phyloP scores from a whole-genome alignment of 805 yeast genomes.

The Candida ipomoeae region DNA sequence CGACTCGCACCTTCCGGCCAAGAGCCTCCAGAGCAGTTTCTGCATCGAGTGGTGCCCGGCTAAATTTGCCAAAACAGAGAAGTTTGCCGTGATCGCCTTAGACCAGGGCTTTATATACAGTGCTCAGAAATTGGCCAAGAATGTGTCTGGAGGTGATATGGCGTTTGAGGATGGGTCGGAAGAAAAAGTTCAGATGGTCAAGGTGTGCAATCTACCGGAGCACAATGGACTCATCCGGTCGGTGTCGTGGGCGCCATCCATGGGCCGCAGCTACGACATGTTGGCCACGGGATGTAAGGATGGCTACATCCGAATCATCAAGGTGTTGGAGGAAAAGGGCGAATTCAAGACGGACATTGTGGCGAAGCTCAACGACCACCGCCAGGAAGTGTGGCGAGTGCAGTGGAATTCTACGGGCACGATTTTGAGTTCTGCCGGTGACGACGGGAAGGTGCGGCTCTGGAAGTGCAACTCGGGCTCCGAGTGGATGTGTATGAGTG shows the following conservation, averaged over 20 bases:
- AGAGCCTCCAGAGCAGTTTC: constrained; percentile 79
- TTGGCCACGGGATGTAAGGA: constrained; percentile 96
- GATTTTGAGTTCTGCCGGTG: constrained; percentile 88
- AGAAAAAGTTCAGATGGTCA: constrained; percentile 38
- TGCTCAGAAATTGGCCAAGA: constrained; percentile 1
- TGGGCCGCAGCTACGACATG: constrained; percentile 84
- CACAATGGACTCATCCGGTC: constrained; percentile 84
- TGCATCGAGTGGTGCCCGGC: constrained; percentile 90
- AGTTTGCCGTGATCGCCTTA: constrained; percentile 75
- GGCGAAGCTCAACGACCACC: constrained; percentile 70
- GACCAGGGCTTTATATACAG: constrained; percentile 82
- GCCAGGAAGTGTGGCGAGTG: constrained; percentile 93
- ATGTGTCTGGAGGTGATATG: background rate
- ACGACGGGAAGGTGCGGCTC: constrained; percentile 84
- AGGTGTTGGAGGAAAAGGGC: constrained; percentile 47
- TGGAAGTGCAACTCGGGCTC: constrained; percentile 88
- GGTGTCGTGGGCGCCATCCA: constrained; percentile 94
- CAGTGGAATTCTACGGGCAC: constrained; percentile 95
- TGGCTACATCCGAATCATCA: constrained; percentile 84
- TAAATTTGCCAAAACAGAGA: constrained; percentile 67
- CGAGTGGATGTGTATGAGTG: constrained; percentile 89
- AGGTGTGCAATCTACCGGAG: constrained; percentile 68
- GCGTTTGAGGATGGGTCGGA: constrained; percentile 3
- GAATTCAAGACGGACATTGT: constrained; percentile 50
- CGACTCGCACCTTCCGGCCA: constrained; percentile 63